Evolutionary conservation across 805 yeast genomes (phyloP), one percentile per base, ranked within the genome.

Genomic region (Monosporozyma aquatica): DNA sequence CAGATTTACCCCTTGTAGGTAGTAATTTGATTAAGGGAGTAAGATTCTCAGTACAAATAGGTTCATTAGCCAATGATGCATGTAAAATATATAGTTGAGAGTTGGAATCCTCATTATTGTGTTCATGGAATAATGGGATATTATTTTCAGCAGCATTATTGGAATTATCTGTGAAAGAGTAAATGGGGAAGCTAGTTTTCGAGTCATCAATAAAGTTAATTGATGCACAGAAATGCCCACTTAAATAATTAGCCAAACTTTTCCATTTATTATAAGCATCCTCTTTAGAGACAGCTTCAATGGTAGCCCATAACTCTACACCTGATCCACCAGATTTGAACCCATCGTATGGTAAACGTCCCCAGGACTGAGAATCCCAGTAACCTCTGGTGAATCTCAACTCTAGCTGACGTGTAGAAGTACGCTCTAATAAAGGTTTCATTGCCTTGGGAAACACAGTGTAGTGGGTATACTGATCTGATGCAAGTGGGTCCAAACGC

Each of bases 181-280:
- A 59, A 37, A 67, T 65, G 0, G 90, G 87, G 45, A 69, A 75
- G 0, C 95, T 81, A 0, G 97, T 87, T 41, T 75, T 77, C 2
- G 86, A 69, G 22, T 75, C 75, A 58, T 87, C 95, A 41, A 92
- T 80, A 62, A 87, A 87, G 57, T 92, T 89, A 42, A 92, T 69
- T 8, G 96, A 87, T 0, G 97, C 97, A 65, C 98, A 92, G 61
- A 92, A 92, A 53, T 87, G 72, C 1, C 97, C 98, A 2, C 95
- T 82, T 39, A 92, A 66, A 1, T 82, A 74, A 52, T 85, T 82
- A 6, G 83, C 79, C 36, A 92, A 67, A 42, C 70, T 67, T 46
- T 65, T 69, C 98, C 98, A 92, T 35, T 74, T 68, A 6, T 60
- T 51, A 48, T 73, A 70, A 2, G 90, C 92, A 4, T 67, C 74